Conservation (phyloP, 2,329 filamentous ascomycete species). For the Triangularia verruculosa region DNA sequence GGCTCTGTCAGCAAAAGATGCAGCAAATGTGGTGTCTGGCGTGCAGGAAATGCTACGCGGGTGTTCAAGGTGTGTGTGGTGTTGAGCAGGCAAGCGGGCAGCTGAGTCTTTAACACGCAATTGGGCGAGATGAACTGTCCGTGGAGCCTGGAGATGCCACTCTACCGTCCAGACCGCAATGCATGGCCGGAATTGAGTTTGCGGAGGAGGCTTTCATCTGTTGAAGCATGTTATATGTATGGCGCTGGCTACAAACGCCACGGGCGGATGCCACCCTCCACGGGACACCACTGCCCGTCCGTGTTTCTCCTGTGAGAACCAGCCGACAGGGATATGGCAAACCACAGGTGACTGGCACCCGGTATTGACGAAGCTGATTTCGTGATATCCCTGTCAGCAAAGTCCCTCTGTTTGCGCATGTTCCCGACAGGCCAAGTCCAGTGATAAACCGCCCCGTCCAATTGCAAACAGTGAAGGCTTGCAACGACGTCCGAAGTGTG, state of each 20-base stretch:
- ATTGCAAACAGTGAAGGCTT: not conserved
- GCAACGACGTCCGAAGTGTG: not conserved
- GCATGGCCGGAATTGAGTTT: conserved; percentile 16
- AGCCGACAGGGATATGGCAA: conserved; percentile 19
- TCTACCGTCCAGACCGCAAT: conserved; percentile 3
- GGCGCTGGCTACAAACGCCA: conserved; percentile 15
- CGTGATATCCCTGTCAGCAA: not conserved
- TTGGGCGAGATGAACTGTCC: conserved; percentile 13
- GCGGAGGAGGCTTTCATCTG: conserved; percentile 22
- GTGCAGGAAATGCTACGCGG: not conserved
- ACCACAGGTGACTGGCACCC: conserved; percentile 10
- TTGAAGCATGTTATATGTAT: conserved; percentile 24
- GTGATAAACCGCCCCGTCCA: no score
- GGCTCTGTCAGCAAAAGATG: not conserved
- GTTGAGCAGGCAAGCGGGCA: conserved; percentile 2
- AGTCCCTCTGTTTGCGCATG: not conserved
- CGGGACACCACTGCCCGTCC: conserved; percentile 6
- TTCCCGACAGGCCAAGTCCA: not conserved
- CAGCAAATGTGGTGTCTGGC: not conserved
- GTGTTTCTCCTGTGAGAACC: conserved; percentile 16
- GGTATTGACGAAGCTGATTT: conserved; percentile 7
- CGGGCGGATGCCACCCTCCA: conserved; percentile 19
- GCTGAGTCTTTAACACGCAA: conserved; percentile 17
- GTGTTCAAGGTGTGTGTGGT: conserved; percentile 3
- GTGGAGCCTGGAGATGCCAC: conserved; percentile 1